Conservation (phyloP, 768 basidiomycete species). For the Auricularia auricula-judae region DNA sequence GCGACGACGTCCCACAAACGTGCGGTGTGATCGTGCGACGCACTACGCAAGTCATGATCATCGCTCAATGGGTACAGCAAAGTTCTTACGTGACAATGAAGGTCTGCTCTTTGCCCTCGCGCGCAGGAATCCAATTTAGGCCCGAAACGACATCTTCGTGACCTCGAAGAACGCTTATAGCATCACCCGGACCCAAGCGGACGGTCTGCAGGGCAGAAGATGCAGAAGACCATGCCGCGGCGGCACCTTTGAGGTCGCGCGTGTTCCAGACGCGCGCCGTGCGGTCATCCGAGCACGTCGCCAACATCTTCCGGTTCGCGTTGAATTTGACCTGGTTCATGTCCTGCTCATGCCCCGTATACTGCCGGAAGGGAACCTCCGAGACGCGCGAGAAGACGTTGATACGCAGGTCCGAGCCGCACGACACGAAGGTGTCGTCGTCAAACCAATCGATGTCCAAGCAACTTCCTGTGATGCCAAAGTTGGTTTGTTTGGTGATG, state of each 20-base stretch:
- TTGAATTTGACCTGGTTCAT: conserved; percentile 71
- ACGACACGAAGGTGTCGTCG: conserved; percentile 58
- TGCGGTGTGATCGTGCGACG: conserved; percentile 71
- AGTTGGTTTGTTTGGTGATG: neutral
- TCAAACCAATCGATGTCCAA: conserved; percentile 74
- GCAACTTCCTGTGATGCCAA: conserved; percentile 46
- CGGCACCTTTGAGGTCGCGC: neutral
- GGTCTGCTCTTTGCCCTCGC: conserved; percentile 24
- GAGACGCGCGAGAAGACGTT: conserved; percentile 48
- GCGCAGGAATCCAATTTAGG: conserved; percentile 58
- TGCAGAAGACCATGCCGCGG: conserved; percentile 18
- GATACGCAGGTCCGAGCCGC: conserved; percentile 59
- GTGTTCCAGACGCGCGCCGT: conserved; percentile 72
- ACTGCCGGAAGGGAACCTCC: conserved; percentile 3
- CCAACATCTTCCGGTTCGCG: conserved; percentile 48
- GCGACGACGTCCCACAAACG: conserved; percentile 76
- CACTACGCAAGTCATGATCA: conserved; percentile 26
- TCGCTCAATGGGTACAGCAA: neutral
- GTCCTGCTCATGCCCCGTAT: conserved; percentile 60
- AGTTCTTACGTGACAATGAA: conserved; percentile 57
- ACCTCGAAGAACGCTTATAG: conserved; percentile 32
- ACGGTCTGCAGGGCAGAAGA: conserved; percentile 3
- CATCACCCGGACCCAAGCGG: conserved; percentile 1
- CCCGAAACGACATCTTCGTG: conserved; percentile 56
- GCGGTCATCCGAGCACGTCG: conserved; percentile 73